Evolutionary conservation across 2,329 filamentous ascomycete genomes (phyloP), one percentile per base, ranked within the genome.

Genomic region (Penicillium corylophilum): DNA sequence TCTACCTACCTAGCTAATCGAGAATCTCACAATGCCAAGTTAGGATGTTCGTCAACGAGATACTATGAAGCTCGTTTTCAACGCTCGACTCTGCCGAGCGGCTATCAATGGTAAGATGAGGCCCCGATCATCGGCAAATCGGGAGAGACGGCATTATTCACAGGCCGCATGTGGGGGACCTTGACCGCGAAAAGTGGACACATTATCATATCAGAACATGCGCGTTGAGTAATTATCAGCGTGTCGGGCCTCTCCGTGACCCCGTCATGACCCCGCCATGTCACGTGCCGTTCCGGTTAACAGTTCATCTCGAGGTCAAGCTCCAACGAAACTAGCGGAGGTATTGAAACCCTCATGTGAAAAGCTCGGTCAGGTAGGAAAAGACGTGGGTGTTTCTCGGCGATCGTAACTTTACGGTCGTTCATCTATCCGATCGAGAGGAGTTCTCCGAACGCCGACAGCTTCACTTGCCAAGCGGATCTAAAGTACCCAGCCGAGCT

Each of bases 231-330:
- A 60, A 62, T 57, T 50, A 46, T 51, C 48, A 48, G 23, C 22
- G 46, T 49, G 44, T 57, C 56, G 57, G 54, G 23, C 41, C 46
- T 51, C 56, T 57, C 53, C 53, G 50, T 47, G 48, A 49, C 50
- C 58, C 56, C 55, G 51, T 54, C 23, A 51, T 47, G 48, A 49
- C 50, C 58, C 56, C 55, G 51, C 56, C 23, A 51, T 48, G 46
- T 57, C 51, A 56, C 53, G 51, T 56, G 58, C n/a, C 6, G 10
- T 26, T 10, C 22, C 22, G 20, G 20, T 24, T n/a, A 16, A 16
- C 39, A 16, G 6, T n/a, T 41, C 20, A 23, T 16, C 13, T 6
- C 23, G 9, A 22, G 38, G 22, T 41, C 20, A 16, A 41, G 31
- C n/a, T 18, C 12, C 1, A 13, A 20, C 20, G 4, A 18, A 36